Evolutionary conservation across 129 eudicot genomes (phyloP).

Genomic region (Heracleum sosnowskyi): DNA sequence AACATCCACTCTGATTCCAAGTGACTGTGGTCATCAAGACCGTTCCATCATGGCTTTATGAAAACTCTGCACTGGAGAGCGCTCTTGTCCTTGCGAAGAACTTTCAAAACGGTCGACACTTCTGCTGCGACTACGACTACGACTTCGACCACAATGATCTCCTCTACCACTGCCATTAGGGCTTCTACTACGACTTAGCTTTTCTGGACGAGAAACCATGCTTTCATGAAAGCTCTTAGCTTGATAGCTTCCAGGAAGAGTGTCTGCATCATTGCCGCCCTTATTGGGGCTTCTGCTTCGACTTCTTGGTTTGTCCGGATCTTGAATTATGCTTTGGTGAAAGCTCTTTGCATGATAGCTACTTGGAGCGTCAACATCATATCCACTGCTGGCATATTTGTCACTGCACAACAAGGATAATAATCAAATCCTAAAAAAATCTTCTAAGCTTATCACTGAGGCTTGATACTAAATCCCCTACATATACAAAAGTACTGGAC

Average conservation of each 20-base stretch:
- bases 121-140: conserved; percentile 31
- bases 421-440: neutral
- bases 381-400: conserved; percentile 24
- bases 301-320: conserved; percentile 2
- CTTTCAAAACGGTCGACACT: conserved; percentile 16
- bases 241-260: conserved; percentile 19
- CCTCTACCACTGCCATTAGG: conserved; percentile 23
- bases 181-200: conserved; percentile 15
- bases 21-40: conserved; percentile 8
- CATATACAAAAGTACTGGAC: neutral
- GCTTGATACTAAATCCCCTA: neutral
- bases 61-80: conserved; percentile 23
- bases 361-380: conserved; percentile 17
- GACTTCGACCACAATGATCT: conserved; percentile 18
- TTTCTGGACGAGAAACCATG: conserved; percentile 20
- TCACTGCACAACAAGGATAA: conserved; percentile 8
- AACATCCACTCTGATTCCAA: neutral
- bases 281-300: conserved; percentile 19
- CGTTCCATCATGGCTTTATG: conserved; percentile 33
- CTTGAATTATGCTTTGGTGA: conserved; percentile 30
- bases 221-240: conserved; percentile 35
- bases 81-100: conserved; percentile 3
- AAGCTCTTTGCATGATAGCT: conserved; percentile 28
- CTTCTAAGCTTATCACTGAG: neutral
- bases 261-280: conserved; percentile 19